phyloP scores from a whole-genome alignment of 78 protist genomes.

The Salpingoeca rosetta region DNA sequence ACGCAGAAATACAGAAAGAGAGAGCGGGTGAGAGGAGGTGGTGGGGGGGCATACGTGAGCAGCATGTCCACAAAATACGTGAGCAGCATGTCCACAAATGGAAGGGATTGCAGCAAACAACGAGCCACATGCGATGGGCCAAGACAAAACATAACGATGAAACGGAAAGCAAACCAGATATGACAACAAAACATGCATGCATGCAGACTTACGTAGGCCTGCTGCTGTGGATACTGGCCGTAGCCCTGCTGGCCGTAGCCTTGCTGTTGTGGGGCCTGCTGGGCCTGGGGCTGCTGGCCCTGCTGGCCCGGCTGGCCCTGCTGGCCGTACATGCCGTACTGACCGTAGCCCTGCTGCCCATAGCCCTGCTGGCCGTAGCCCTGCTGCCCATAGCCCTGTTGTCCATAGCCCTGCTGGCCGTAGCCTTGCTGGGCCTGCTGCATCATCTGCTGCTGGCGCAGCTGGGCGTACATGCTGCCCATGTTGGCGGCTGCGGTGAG shows the following conservation, averaged over 20 bases:
- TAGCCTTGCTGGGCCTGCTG: neutral
- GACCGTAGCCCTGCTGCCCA: neutral
- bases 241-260: neutral
- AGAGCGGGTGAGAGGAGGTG: no score
- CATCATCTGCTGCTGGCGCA: neutral
- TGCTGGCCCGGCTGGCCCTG: neutral
- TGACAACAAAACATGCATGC: no score
- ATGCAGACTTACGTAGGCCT: no score
- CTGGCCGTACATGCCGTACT: neutral
- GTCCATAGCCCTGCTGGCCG: neutral
- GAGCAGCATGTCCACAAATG: no score
- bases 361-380: neutral
- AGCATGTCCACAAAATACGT: no score
- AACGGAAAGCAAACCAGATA: no score
- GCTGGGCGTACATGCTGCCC: neutral
- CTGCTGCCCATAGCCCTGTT: neutral
- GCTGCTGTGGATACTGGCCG: neutral
- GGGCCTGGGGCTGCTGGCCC: neutral
- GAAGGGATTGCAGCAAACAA: no score
- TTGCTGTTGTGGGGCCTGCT: no score
- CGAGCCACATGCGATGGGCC: no score
- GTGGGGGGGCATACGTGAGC: no score
- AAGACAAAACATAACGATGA: no score
- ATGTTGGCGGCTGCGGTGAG: neutral
- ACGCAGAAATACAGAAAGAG: no score